These are phyloP conservation scores for Globisporangium alternatum DNA, from an alignment of 352 stramenopile genomes.

Conservation along the genomic window DNA sequence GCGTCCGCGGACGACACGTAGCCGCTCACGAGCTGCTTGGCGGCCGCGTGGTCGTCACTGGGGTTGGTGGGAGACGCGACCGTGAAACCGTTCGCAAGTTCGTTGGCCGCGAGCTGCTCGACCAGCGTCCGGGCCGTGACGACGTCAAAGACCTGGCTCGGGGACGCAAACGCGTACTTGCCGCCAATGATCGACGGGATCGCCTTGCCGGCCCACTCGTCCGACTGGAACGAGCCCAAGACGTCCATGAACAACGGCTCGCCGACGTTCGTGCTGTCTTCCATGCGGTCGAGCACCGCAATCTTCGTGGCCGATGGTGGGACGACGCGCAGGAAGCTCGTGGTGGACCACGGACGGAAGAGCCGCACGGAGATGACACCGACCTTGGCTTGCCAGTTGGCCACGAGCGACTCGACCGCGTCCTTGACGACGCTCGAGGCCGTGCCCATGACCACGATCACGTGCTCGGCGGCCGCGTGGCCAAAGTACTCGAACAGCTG, in stretches of 20 bases:
- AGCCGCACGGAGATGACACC: constrained; percentile 88
- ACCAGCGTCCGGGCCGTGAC: constrained; percentile 76
- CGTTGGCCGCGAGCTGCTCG: constrained; percentile 55
- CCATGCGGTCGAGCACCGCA: constrained; percentile 90
- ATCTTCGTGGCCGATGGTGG: constrained; percentile 75
- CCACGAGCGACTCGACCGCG: constrained; percentile 81
- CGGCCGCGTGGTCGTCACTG: constrained; percentile 20
- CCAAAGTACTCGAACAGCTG: constrained; percentile 91
- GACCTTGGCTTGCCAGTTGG: constrained; percentile 81
- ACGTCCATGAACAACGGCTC: constrained; percentile 93
- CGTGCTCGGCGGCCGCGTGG: constrained; percentile 76
- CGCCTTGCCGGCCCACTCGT: constrained; percentile 56
- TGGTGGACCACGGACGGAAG: constrained; percentile 88
- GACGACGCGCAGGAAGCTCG: constrained; percentile 73
- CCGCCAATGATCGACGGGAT: constrained; percentile 73
- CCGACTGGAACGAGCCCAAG: constrained; percentile 86
- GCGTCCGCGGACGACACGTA: constrained; percentile 56
- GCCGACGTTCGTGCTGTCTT: constrained; percentile 82
- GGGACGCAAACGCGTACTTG: constrained; percentile 71
- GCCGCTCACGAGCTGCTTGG: constrained; percentile 45
- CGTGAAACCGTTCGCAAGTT: constrained; percentile 71
- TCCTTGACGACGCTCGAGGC: constrained; percentile 87
- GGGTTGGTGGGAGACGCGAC: constrained; percentile 20
- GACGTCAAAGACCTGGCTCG: constrained; percentile 79
- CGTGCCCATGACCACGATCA: constrained; percentile 91